Conservation (phyloP, 176 grass and related monocot genomes). For the Oryza officinalis region DNA sequence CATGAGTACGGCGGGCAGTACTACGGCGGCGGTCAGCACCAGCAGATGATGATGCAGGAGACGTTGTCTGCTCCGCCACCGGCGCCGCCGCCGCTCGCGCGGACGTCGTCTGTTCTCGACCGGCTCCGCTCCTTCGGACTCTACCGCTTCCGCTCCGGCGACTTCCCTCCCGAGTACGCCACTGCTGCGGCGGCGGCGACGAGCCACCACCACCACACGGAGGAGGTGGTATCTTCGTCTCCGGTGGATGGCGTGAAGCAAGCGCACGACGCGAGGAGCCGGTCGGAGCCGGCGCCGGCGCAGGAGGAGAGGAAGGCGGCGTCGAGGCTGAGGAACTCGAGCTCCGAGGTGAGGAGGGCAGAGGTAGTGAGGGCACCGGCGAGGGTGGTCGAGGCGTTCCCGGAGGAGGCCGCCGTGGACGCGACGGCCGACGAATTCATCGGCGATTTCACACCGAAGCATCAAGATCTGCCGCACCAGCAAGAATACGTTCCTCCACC, state of each 20-base stretch:
- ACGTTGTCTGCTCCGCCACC: conserved; percentile 17
- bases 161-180: conserved; percentile 51
- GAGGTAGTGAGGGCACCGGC: background rate
- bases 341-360: conserved; percentile 17
- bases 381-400: background rate
- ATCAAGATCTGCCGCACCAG: background rate
- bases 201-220: background rate
- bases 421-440: conserved; percentile 44
- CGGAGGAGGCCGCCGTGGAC: conserved; percentile 29
- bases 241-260: background rate
- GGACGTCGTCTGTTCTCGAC: conserved; percentile 63
- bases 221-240: background rate
- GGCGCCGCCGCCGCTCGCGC: conserved; percentile 14
- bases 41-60: conserved; percentile 3
- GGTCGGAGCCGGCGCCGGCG: conserved; percentile 40
- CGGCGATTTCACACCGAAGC: background rate
- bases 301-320: conserved; percentile 12
- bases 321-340: conserved; percentile 25
- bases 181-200: background rate
- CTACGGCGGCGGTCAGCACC: background rate
- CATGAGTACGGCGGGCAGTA: background rate
- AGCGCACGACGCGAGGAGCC: conserved; percentile 41
- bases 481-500: conserved; percentile 37
- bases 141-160: conserved; percentile 70
- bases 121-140: conserved; percentile 69